Evolutionary conservation across 2,329 filamentous ascomycete genomes (phyloP), one percentile per base, ranked within the genome.

Genomic region (Alternaria brassicae): DNA sequence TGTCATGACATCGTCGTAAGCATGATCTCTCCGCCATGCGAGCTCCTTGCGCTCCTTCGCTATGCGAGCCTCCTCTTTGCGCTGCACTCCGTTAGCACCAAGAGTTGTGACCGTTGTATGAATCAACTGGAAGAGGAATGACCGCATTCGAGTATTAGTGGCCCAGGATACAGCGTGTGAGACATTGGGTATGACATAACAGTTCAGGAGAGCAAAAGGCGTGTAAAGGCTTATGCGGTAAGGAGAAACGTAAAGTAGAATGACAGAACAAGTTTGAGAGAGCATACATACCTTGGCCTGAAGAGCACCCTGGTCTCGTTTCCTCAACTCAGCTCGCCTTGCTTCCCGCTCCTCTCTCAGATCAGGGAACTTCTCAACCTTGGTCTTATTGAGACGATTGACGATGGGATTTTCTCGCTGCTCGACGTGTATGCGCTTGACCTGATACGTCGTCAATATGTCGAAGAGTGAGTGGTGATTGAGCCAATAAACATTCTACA

Each of bases 321-420:
- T 89, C 64, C 92, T 84, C 68, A 94, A 81, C 79, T 90, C 88
- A 69, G 87, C 88, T 60, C 90, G 79, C 40, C 87, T 86, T 49
- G 92, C 90, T 55, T 96, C 93, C 75, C 89, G 91, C 81, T 97
- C 93, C 74, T 89, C 87, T 58, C 85, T 83, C 12, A 99, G 81
- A 74, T 98, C 92, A 0, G 94, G 93, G 75, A 89, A 92, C 77
- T 89, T 91, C 81, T 98, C 94, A 32, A 91, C 87, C 69, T 90
- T 92, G 34, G 95, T 99, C 85, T 98, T 99, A 83, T 97, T 98
- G 66, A 99, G 86, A n/a, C 95, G 88, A 81, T 99, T 99, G 81
- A 99, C 88, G 72, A 97, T 92, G 49, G 89, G 82, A 78, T 99
- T 99, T 76, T 96, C 91, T 52, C 94, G 87, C 74, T 89, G 85